Percentiles rank a stretch among this genome's conserved stretches.
These are phyloP conservation scores for Thraustochytrium striatum DNA, from an alignment of 352 stramenopile genomes.

Conservation along the genomic window DNA sequence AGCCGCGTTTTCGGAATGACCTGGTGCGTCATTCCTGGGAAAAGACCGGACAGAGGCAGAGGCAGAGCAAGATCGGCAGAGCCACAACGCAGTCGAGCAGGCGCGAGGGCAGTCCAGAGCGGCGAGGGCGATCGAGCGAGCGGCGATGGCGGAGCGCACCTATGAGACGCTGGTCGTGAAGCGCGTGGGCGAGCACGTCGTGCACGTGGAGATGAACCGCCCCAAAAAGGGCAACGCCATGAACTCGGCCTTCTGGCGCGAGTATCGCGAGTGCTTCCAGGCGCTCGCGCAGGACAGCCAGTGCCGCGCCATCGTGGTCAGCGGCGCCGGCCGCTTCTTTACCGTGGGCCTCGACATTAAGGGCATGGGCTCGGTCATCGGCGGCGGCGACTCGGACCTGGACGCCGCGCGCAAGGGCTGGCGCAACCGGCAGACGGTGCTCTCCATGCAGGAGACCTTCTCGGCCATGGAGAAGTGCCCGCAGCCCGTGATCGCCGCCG, in stretches of 20 bases:
- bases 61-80: no score
- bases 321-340: slow-evolving; percentile 54
- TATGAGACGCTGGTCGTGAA: not conserved
- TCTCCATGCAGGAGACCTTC: slow-evolving; percentile 57
- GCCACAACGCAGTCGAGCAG: no score
- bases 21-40: no score
- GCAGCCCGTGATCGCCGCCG: slow-evolving; percentile 58
- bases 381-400: not conserved
- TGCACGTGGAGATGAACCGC: slow-evolving; percentile 18
- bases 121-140: not conserved
- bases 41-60: no score
- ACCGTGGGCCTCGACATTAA: slow-evolving; percentile 53
- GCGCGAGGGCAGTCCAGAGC: no score
- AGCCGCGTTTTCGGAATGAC: no score
- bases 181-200: slow-evolving; percentile 14
- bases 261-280: slow-evolving; percentile 56
- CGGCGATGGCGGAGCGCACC: not conserved
- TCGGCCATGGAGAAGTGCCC: slow-evolving; percentile 56
- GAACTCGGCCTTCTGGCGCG: slow-evolving; percentile 56
- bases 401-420: slow-evolving; percentile 44
- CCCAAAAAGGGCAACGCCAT: slow-evolving; percentile 56
- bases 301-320: slow-evolving; percentile 54
- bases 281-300: slow-evolving; percentile 52
- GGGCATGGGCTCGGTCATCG: slow-evolving; percentile 29
- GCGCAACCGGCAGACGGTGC: slow-evolving; percentile 49